These are phyloP conservation scores for Camellia lanceoleosa DNA, from an alignment of 148 eudicot genomes.

Conservation along the genomic window DNA sequence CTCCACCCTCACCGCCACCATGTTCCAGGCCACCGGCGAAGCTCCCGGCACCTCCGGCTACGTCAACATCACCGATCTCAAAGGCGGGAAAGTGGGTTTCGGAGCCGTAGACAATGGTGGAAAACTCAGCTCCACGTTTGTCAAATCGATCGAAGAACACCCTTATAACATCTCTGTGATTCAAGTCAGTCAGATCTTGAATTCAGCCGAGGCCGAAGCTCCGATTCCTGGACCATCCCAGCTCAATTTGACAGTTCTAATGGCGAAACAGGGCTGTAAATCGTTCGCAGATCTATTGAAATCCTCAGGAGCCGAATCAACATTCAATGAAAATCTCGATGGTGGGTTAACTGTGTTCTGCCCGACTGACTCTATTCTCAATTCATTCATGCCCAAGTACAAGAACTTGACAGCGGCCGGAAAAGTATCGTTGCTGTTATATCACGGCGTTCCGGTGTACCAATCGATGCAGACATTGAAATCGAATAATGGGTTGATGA, in stretches of 20 bases:
- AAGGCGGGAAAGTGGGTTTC: constrained; percentile 72
- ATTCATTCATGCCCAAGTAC: constrained; percentile 62
- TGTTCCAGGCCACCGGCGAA: constrained; percentile 77
- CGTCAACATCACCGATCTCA: constrained; percentile 68
- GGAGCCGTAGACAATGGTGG: constrained; percentile 39
- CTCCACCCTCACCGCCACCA: constrained; percentile 62
- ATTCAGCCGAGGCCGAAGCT: constrained; percentile 66
- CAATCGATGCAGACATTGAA: constrained; percentile 57
- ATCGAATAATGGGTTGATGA: constrained; percentile 60
- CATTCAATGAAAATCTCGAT: constrained; percentile 44
- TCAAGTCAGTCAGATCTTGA: constrained; percentile 51
- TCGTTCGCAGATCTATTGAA: constrained; percentile 40
- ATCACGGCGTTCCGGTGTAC: constrained; percentile 68
- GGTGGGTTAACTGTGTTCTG: constrained; percentile 77
- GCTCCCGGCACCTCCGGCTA: constrained; percentile 71
- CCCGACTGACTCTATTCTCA: constrained; percentile 46
- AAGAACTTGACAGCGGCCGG: constrained; percentile 52
- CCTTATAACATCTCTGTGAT: constrained; percentile 70
- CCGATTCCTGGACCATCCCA: constrained; percentile 57
- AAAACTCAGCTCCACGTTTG: constrained; percentile 36
- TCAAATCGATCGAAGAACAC: constrained; percentile 49
- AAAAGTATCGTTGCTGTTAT: constrained; percentile 41
- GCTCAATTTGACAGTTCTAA: constrained; percentile 34
- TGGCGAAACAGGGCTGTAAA: constrained; percentile 63
- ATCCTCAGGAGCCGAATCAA: constrained; percentile 40